These are phyloP conservation scores for Pseudocercospora macadamiae DNA, from an alignment of 2,329 filamentous ascomycete species.

Conservation along the genomic window DNA sequence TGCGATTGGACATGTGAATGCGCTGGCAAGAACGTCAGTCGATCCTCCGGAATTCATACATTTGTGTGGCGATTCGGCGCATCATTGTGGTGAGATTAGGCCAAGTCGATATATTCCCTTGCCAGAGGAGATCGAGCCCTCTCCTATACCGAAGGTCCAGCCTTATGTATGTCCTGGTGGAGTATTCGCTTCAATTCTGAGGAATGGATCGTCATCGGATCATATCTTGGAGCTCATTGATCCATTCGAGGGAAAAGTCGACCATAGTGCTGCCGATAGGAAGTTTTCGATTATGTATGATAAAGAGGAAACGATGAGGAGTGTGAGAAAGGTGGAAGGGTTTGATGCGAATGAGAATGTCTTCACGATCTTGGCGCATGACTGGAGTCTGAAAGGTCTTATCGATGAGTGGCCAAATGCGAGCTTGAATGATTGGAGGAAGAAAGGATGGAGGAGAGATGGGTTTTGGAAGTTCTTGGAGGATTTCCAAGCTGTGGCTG, in stretches of 20 bases:
- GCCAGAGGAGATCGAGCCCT: slow-evolving; percentile 27
- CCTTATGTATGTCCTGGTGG: slow-evolving; percentile 44
- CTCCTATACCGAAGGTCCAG: slow-evolving; percentile 14
- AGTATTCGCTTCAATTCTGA: slow-evolving; percentile 24
- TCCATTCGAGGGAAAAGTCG: not conserved
- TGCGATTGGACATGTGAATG: slow-evolving; percentile 51
- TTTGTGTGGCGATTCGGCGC: slow-evolving; percentile 42
- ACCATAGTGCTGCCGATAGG: too few species aligned
- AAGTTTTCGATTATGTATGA: slow-evolving; percentile 23
- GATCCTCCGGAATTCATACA: slow-evolving; percentile 44
- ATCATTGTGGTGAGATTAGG: slow-evolving; percentile 33
- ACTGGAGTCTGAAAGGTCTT: slow-evolving; percentile 27
- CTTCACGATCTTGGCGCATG: slow-evolving; percentile 28
- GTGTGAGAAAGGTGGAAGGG: slow-evolving; percentile 21
- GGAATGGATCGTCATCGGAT: slow-evolving; percentile 9
- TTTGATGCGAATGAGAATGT: slow-evolving; percentile 24
- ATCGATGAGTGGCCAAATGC: slow-evolving; percentile 22
- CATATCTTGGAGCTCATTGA: slow-evolving; percentile 18
- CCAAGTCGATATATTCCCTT: slow-evolving; percentile 44
- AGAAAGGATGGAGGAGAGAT: slow-evolving; percentile 22
- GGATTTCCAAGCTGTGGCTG: slow-evolving; percentile 14
- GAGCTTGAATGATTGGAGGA: slow-evolving; percentile 22
- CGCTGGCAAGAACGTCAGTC: slow-evolving; percentile 46
- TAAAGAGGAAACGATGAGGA: slow-evolving; percentile 15
- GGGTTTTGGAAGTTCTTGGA: slow-evolving; percentile 23